A percentile compares a stretch with the other conserved stretches of the same genome.
Conservation (phyloP, 495 filamentous ascomycete species). For the Entonaema liquescens region DNA sequence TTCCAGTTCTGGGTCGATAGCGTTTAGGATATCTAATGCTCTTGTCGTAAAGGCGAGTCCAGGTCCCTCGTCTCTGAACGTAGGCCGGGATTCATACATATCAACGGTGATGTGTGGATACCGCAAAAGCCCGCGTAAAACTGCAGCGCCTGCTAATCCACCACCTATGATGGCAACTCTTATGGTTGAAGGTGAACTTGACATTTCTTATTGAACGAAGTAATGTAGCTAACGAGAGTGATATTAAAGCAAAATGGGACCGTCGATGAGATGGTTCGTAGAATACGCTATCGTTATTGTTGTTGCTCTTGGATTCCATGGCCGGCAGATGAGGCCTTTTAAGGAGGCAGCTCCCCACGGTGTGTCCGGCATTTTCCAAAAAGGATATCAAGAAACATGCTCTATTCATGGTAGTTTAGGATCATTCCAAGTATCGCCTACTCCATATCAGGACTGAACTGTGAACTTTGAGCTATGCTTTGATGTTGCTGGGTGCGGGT, state of each 20-base stretch:
- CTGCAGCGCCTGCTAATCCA: conserved; percentile 43
- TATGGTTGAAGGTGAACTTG: conserved; percentile 36
- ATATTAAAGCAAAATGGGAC: neutral
- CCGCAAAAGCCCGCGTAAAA: conserved; percentile 44
- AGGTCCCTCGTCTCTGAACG: conserved; percentile 46
- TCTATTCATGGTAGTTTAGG: conserved; percentile 5
- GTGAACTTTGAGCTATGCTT: neutral
- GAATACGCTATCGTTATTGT: neutral
- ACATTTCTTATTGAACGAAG: conserved; percentile 14
- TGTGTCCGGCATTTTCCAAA: conserved; percentile 6
- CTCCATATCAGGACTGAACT: neutral
- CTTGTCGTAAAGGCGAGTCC: conserved; percentile 38
- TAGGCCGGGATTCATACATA: conserved; percentile 46
- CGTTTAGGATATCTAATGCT: conserved; percentile 30
- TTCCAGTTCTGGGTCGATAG: conserved; percentile 38
- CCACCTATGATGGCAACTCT: conserved; percentile 51
- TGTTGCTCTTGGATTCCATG: neutral
- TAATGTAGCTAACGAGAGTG: neutral
- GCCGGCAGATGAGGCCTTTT: neutral
- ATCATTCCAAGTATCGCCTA: conserved; percentile 6
- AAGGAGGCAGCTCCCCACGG: conserved; percentile 10
- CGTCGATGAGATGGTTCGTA: neutral
- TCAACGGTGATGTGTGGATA: conserved; percentile 45
- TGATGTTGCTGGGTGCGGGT: conserved; percentile 6
- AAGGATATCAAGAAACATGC: neutral